Evolutionary conservation across 2,329 filamentous ascomycete species (phyloP).

Genomic region (Trichoderma atroviride): DNA sequence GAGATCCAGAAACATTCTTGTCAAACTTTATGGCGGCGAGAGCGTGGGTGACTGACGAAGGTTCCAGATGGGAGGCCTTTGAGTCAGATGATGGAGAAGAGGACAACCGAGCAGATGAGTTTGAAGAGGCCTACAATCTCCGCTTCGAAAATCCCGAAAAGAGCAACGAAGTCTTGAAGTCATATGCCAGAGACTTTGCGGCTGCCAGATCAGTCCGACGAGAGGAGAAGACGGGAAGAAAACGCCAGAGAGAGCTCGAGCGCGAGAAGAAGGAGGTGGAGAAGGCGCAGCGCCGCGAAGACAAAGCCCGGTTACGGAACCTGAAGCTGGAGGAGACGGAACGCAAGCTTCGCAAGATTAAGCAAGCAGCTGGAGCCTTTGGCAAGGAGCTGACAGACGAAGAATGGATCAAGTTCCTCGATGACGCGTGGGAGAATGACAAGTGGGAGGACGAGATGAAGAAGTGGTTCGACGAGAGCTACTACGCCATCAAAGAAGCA

Average conservation of each 20-base stretch:
- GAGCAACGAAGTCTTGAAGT: slow-evolving; percentile 83
- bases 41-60: slow-evolving; percentile 78
- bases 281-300: slow-evolving; percentile 73
- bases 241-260: slow-evolving; percentile 78
- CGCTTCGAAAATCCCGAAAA: slow-evolving; percentile 91
- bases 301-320: slow-evolving; percentile 81
- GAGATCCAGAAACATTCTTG: slow-evolving; percentile 89
- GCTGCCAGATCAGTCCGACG: slow-evolving; percentile 82
- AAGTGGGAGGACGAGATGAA: slow-evolving; percentile 91
- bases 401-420: slow-evolving; percentile 82
- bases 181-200: slow-evolving; percentile 85
- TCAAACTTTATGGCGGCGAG: slow-evolving; percentile 93
- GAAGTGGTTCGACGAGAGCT: slow-evolving; percentile 83
- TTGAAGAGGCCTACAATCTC: slow-evolving; percentile 92
- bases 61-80: slow-evolving; percentile 73
- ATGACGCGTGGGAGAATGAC: slow-evolving; percentile 85
- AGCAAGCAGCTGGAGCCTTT: slow-evolving; percentile 79
- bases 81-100: slow-evolving; percentile 92
- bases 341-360: slow-evolving; percentile 83
- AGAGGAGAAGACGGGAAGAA: slow-evolving; percentile 76
- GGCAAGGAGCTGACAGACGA: slow-evolving; percentile 70
- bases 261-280: slow-evolving; percentile 76
- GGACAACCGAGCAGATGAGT: slow-evolving; percentile 77
- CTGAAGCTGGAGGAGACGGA: slow-evolving; percentile 91
- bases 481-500: slow-evolving; percentile 76